Evolutionary conservation across 2,329 filamentous ascomycete genomes (phyloP), one percentile per base, ranked within the genome.

Genomic region (Cladosporium sp.): DNA sequence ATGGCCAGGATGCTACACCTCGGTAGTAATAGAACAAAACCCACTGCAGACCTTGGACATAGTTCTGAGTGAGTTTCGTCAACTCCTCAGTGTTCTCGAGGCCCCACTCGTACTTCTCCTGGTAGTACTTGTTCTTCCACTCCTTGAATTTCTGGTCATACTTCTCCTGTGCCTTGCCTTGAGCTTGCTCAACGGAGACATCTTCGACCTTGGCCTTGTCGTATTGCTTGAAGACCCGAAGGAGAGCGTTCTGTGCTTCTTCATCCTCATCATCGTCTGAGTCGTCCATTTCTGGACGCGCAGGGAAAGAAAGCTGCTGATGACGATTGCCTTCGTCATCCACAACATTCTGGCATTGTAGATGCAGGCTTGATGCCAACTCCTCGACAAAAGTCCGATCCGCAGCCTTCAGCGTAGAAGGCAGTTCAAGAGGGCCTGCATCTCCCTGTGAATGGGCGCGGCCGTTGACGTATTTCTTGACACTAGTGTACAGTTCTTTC

Each of bases 1-100:
- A 98, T 11, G 93, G 90, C 93, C 93, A 98, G 10, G 92, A 97
- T 13, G 89, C 93, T 55, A 98, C 93, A 57, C 93, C 93, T 50
- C 86, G 85, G 73, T 98, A 98, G 72, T 98, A 98, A 75, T 98
- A 98, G 71, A 86, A 96, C 46, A 98, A 76, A 41, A 98, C 93
- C 95, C 93, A 98, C 69, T 98, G 93, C 56, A 98, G 74, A 56
- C 93, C 93, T 72, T 98, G 89, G 6, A 98, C 90, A 64, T 98
- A 98, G 71, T 97, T 98, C 71, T 97, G 90, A 22, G 89, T 86
- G 56, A 98, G 77, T 58, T 86, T 85, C 50, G 77, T 84, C 66
- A 97, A 78, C 69, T 95, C 89, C 38, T 83, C 83, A 59, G 92
- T 85, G 62, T 89, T 86, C 44, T 89, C 85, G 9, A 87, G 76